Evolutionary conservation across 441 rosid genomes (phyloP), one percentile per base, ranked within the genome.

Genomic region (Brassica balearica): DNA sequence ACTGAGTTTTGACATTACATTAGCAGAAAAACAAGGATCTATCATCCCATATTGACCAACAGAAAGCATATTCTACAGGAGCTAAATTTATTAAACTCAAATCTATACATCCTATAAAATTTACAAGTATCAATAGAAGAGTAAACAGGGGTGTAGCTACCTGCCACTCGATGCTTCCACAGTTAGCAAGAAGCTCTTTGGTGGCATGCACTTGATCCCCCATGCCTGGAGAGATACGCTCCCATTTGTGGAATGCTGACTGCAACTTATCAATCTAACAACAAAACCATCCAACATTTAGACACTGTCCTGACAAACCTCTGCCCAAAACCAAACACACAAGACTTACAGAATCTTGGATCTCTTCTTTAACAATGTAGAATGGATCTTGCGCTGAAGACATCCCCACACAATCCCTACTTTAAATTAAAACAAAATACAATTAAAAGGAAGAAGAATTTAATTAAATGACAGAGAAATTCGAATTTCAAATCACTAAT

Each of bases 91-190:
- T 14, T 14, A 71, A 14, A 48, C 4, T n/a, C 27, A 25, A 25
- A 25, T 25, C 27, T 25, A 25, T 25, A 25, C 27, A 25, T 25
- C 27, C 27, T 25, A 25, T 25, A 25, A 25, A 25, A 19, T 25
- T 25, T 25, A 25, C 0, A 25, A 25, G 27, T 25, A 25, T 19
- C 19, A 19, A 19, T 19, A 19, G 19, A 19, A 19, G 19, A 19
- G 27, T 25, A 25, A 25, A 68, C 74, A n/a, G 48, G 67, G 4
- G n/a, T 3, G 43, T 8, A 46, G 1, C 15, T 89, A 96, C 98
- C 98, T 92, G 99, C 99, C 99, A 96, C 84, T 88, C 92, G 27
- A 92, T 86, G 94, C 99, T 96, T 85, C 87, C 95, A 65, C 97
- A 92, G 71, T 77, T 81, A 83, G 92, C 87, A 73, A 91, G 79